Base-by-base conservation (phyloP, 352 stramenopile species). In the Aphanomyces cochlioides region DNA sequence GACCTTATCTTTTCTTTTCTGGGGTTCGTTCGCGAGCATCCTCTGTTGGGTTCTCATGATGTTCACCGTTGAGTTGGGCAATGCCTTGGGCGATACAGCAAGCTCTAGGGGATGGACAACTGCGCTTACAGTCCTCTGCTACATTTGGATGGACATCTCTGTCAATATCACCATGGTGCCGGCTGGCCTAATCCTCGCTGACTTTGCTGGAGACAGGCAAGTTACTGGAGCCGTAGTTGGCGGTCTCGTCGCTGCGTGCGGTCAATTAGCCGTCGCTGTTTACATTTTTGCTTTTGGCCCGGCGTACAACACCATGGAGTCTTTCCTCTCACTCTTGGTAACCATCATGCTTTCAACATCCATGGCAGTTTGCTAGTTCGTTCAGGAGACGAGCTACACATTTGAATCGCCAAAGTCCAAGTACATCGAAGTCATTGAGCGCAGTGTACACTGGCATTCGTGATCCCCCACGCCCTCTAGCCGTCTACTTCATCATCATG, bases 141-240 rank as follows among this genome's bases (percentile, higher is more conserved):
- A 89, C 76, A 67, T 78, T 3, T 87, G 79, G 79, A 89, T 89
- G 81, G 81, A 87, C 56, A 73, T 89, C 28, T 79, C 77, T 34
- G 74, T 89, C 50, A 87, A 89, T 61, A 45, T 89, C 21, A 78
- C 80, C 4, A 74, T 79, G 60, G 83, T 75, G 2, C 81, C 81
- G 19, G 76, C 72, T 12, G 72, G 80, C 60, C 37, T 89, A 47
- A 43, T 89, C 17, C 79, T 89, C 19, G 76, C 81, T 4, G 81
- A 89, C 45, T 82, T 89, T 56, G 81, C 81, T 19, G 80, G 80
- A 6, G 79, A 77, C 13, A 77, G 81, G 12, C 81, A 89, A 64
- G 86, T 80, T 10, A 70, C 74, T 10, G 79, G 75, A 6, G 79
- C 78, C 48, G 75, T 75, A 37, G 28, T 89, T n/a, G 79, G 78